Conservation (phyloP, 345 rosid genomes). For the Erysimum cheiranthoides region DNA sequence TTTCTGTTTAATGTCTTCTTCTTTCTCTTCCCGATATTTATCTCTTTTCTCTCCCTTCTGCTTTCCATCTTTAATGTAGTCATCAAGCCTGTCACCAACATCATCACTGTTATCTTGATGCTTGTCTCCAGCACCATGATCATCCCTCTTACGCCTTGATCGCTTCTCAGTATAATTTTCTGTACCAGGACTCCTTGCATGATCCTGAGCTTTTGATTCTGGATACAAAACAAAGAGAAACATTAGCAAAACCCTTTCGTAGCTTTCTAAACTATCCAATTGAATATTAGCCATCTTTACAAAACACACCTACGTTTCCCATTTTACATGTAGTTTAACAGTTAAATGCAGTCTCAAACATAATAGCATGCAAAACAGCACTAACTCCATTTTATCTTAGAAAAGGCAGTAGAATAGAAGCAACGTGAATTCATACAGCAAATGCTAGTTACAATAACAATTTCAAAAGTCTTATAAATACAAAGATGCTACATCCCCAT, state of each 20-base stretch:
- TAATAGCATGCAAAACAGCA: background rate
- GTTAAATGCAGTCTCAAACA: slow-evolving; percentile 3
- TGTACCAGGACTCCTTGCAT: slow-evolving; percentile 54
- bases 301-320: background rate
- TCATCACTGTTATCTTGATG: slow-evolving; percentile 69
- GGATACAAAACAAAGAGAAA: slow-evolving; percentile 40
- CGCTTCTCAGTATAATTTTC: slow-evolving; percentile 67
- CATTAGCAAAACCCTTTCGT: slow-evolving; percentile 21
- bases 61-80: slow-evolving; percentile 61
- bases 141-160: slow-evolving; percentile 68
- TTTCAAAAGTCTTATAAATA: background rate
- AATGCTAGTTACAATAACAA: background rate
- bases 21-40: slow-evolving; percentile 64
- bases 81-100: slow-evolving; percentile 56
- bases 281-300: background rate
- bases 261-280: background rate
- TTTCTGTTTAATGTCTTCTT: slow-evolving; percentile 62
- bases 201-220: slow-evolving; percentile 62
- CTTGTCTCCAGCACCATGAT: slow-evolving; percentile 62
- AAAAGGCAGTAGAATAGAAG: slow-evolving; percentile 14
- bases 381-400: background rate
- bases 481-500: slow-evolving; percentile 8
- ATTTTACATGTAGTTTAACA: background rate
- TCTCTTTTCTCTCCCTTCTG: slow-evolving; percentile 73
- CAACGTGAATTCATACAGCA: background rate